Evolutionary conservation across 2,329 filamentous ascomycete species (phyloP).

Genomic region (Cryphonectria carpinicola): DNA sequence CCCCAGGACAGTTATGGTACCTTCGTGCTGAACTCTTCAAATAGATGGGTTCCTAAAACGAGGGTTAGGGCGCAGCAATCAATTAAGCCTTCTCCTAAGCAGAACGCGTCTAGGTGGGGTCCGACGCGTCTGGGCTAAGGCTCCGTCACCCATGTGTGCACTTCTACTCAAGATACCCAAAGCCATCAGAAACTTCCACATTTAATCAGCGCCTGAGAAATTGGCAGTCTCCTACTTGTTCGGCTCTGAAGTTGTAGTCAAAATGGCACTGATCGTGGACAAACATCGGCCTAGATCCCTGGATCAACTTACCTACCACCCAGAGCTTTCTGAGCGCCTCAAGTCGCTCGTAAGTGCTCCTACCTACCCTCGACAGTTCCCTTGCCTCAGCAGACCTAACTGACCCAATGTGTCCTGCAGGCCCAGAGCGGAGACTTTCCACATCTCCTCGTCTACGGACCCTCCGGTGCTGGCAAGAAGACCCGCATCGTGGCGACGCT

Average conservation of each 20-base stretch:
- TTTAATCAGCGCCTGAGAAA: not conserved
- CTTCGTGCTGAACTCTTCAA: not conserved
- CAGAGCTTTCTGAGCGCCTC: slow-evolving; percentile 84
- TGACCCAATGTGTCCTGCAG: slow-evolving; percentile 48
- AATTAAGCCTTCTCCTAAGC: slow-evolving; percentile 23
- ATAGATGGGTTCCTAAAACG: not conserved
- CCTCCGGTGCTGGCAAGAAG: slow-evolving; percentile 96
- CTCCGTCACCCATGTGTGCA: not conserved
- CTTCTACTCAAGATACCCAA: not conserved
- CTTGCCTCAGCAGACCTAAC: not conserved
- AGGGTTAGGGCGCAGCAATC: slow-evolving; percentile 2
- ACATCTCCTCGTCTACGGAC: slow-evolving; percentile 95
- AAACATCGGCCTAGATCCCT: slow-evolving; percentile 75
- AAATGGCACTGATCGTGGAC: slow-evolving; percentile 72
- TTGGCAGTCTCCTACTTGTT: not conserved
- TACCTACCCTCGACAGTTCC: not conserved
- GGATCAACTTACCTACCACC: slow-evolving; percentile 82
- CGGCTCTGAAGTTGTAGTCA: slow-evolving; percentile 29
- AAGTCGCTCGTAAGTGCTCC: slow-evolving; percentile 73
- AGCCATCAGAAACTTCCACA: not conserved
- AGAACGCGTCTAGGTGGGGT: slow-evolving; percentile 6
- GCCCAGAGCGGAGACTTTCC: slow-evolving; percentile 97
- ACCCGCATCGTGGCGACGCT: slow-evolving; percentile 94
- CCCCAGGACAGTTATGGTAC: not conserved
- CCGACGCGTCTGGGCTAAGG: slow-evolving; percentile 7